Percentiles rank a stretch among this genome's conserved stretches.
Conservation (phyloP, 495 filamentous ascomycete genomes). For the Clavariopsis aquatica region DNA sequence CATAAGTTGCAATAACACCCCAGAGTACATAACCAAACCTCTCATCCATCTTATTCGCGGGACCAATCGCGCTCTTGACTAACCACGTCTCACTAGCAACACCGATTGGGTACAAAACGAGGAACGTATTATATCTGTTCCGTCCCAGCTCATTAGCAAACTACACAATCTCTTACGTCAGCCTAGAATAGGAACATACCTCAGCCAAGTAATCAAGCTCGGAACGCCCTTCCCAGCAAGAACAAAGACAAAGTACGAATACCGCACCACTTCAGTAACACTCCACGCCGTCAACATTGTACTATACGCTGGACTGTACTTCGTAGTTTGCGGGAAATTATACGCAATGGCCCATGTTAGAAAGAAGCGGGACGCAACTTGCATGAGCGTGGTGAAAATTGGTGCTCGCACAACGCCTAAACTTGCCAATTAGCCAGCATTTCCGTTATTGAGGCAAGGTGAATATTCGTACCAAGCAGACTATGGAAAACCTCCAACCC, state of each 20-base stretch:
- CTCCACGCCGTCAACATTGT: conserved; percentile 81
- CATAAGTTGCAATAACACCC: conserved; percentile 68
- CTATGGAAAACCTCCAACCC: conserved; percentile 82
- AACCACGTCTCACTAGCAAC: conserved; percentile 82
- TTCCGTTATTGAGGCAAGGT: neutral
- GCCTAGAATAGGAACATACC: conserved; percentile 44
- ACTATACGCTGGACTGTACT: conserved; percentile 56
- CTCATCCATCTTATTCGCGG: conserved; percentile 54
- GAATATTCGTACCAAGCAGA: conserved; percentile 55
- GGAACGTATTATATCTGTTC: conserved; percentile 81
- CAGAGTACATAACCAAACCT: conserved; percentile 62
- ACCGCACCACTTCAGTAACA: conserved; percentile 83
- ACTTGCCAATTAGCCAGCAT: neutral
- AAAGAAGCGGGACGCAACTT: conserved; percentile 78
- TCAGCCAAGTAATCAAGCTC: conserved; percentile 70
- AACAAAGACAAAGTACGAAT: conserved; percentile 80
- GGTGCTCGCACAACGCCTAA: conserved; percentile 80
- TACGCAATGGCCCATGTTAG: conserved; percentile 79
- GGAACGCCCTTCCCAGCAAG: conserved; percentile 63
- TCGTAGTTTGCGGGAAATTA: conserved; percentile 61
- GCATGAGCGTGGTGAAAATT: conserved; percentile 80
- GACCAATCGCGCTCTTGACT: conserved; percentile 64
- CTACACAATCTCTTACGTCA: neutral
- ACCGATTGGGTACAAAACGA: conserved; percentile 86
- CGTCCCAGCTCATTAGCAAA: conserved; percentile 1